Conservation (phyloP, 2,329 filamentous ascomycete species). For the Colletotrichum australisinense region DNA sequence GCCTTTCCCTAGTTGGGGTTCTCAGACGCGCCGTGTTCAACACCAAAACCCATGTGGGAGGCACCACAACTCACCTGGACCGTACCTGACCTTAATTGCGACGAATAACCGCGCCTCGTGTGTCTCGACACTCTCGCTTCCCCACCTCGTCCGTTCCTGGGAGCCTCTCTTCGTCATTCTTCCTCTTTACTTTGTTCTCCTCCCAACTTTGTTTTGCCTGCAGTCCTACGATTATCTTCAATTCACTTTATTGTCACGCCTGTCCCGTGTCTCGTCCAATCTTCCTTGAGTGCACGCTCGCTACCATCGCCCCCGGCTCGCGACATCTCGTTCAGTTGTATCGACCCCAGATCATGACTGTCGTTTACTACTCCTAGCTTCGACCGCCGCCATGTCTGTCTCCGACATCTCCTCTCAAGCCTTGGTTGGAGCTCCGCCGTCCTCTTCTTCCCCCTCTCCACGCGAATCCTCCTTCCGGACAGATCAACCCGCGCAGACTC, state of each 20-base stretch:
- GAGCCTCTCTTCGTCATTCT: constrained; percentile 18
- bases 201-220: not conserved
- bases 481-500: constrained; percentile 1
- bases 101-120: constrained; percentile 30
- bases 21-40: constrained; percentile 32
- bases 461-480: constrained; percentile 11
- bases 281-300: not conserved
- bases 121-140: constrained; percentile 31
- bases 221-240: not conserved
- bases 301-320: not conserved
- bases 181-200: constrained; percentile 3
- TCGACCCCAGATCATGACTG: constrained; percentile 17
- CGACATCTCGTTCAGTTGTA: not conserved
- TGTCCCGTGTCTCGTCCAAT: not conserved
- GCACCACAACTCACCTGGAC: constrained; percentile 21
- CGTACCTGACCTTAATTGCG: constrained; percentile 24
- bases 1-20: constrained; percentile 7
- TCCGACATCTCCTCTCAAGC: constrained; percentile 12
- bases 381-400: constrained; percentile 19
- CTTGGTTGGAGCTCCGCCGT: constrained; percentile 8
- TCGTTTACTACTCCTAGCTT: not conserved
- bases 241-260: not conserved
- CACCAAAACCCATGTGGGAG: constrained; percentile 19
- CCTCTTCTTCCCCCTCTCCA: constrained; percentile 11
- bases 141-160: constrained; percentile 32